Percentiles rank a stretch among this genome's conserved stretches.
Conservation (phyloP, 2,329 filamentous ascomycete genomes). For the Fusarium austroafricanum region DNA sequence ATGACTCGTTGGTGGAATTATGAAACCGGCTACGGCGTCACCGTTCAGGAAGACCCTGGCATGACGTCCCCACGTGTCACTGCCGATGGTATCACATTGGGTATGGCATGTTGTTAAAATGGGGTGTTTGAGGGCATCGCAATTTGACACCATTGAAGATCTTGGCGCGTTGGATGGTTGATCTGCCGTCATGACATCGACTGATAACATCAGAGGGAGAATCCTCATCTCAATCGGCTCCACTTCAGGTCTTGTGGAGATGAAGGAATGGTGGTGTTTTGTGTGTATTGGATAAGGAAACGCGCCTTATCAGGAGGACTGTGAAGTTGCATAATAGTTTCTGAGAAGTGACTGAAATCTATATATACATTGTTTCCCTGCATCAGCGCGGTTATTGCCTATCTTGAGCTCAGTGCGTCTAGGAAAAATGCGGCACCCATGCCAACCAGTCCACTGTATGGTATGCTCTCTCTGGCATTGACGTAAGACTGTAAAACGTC, state of each 20-base stretch:
- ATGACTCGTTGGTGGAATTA: not conserved
- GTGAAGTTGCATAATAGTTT: not conserved
- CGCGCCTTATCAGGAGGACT: too few relatives aligned
- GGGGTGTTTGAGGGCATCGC: not conserved
- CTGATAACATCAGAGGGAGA: not conserved
- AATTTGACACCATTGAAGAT: not conserved
- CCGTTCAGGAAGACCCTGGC: constrained; percentile 8
- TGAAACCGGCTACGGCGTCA: constrained; percentile 21
- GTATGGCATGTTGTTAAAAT: not conserved
- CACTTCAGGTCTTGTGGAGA: not conserved
- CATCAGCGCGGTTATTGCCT: not conserved
- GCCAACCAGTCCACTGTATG: not conserved
- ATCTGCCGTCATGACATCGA: not conserved
- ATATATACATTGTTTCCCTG: not conserved
- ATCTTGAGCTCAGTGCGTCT: rapidly evolving
- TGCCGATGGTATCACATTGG: not conserved
- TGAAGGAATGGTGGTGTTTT: not conserved
- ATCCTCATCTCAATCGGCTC: not conserved
- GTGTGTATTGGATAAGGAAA: not conserved
- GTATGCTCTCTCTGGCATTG: not conserved
- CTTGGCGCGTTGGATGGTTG: not conserved
- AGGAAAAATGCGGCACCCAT: constrained; percentile 1
- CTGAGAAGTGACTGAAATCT: not conserved
- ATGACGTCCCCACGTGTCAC: not conserved
- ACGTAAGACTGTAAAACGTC: not conserved